Conservation (phyloP, 306 rosid genomes). For the Corylus americana region DNA sequence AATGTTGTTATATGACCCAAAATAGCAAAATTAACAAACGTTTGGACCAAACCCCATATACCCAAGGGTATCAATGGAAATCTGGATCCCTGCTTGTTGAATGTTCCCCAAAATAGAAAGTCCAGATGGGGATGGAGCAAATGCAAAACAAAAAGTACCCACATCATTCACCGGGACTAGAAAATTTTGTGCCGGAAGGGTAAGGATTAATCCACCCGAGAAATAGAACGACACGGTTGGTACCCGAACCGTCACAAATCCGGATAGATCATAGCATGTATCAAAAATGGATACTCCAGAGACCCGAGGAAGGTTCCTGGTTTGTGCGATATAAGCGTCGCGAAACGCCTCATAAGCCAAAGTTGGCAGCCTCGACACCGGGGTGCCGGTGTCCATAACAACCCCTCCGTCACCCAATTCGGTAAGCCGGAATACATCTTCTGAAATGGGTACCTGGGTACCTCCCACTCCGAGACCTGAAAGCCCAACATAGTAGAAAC, state of each 20-base stretch:
- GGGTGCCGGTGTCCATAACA: conserved; percentile 92
- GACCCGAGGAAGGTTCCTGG: conserved; percentile 67
- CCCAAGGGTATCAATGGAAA: conserved; percentile 79
- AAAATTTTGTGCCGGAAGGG: conserved; percentile 76
- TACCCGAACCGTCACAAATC: conserved; percentile 79
- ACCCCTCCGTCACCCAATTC: conserved; percentile 74
- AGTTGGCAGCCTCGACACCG: conserved; percentile 77
- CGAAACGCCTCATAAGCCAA: conserved; percentile 62
- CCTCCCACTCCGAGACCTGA: conserved; percentile 88
- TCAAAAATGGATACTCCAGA: conserved; percentile 72
- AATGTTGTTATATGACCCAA: too few species aligned
- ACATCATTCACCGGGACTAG: conserved; percentile 66
- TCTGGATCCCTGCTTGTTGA: conserved; percentile 89
- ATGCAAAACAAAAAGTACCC: conserved; percentile 86
- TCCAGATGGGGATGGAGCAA: conserved; percentile 54
- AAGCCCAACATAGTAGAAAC: conserved; percentile 71
- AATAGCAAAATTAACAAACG: conserved; percentile 47
- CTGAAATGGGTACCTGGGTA: conserved; percentile 51
- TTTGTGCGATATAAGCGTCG: conserved; percentile 55
- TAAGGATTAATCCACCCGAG: conserved; percentile 70
- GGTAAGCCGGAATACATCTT: conserved; percentile 41
- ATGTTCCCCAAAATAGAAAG: conserved; percentile 81
- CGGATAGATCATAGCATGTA: conserved; percentile 67
- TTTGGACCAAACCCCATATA: conserved; percentile 88
- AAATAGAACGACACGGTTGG: conserved; percentile 87